Evolutionary conservation across 768 basidiomycete species (phyloP).

Genomic region (Pleurotus giganteus): DNA sequence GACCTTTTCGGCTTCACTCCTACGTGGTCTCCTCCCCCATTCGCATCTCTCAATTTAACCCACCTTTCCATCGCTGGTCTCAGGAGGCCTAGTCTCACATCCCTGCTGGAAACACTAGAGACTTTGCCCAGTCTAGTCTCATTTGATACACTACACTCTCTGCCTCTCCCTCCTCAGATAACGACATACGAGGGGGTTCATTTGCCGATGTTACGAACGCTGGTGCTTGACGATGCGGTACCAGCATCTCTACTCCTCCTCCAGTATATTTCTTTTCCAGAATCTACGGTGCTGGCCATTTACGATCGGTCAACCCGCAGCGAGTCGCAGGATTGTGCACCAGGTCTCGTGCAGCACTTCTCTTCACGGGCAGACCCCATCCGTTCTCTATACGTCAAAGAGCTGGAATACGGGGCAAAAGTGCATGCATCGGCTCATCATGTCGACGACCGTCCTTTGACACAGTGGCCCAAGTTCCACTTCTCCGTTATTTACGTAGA

Average conservation of each 20-base stretch:
- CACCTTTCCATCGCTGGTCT: background rate
- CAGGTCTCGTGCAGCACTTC: slow-evolving; percentile 14
- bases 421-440: too few species aligned
- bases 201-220: background rate
- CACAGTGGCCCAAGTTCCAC: too few species aligned
- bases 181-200: background rate
- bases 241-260: background rate
- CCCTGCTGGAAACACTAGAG: background rate
- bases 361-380: slow-evolving; percentile 16
- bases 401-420: too few species aligned
- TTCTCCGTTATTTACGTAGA: too few species aligned
- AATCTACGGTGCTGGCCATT: background rate
- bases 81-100: background rate
- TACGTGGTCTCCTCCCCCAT: background rate
- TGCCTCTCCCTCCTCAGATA: background rate
- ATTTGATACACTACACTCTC: background rate
- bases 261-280: background rate
- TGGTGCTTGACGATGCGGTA: background rate
- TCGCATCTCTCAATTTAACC: background rate
- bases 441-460: too few species aligned
- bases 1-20: background rate
- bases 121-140: background rate
- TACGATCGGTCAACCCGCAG: background rate
- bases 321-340: slow-evolving; percentile 13
- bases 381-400: slow-evolving; percentile 1